Evolutionary conservation across 306 rosid species (phyloP), one percentile per base, ranked within the genome.

Genomic region (Cucurbita argyrosperma): DNA sequence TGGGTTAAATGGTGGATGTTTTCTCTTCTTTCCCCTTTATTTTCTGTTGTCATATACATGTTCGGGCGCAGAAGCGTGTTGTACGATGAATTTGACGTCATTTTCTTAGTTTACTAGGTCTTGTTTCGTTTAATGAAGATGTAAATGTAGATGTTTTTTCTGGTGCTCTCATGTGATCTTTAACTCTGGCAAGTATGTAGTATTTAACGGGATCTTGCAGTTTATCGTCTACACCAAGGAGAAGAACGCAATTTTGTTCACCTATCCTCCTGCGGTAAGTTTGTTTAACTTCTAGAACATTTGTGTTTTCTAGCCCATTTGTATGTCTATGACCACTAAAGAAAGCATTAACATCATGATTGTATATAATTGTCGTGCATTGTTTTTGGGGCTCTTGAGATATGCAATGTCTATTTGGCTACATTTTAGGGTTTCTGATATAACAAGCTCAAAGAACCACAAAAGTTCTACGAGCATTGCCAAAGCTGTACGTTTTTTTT

Each of bases 221-320:
- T 85, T 95, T 77, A 82, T 95, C 79, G 80, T 88, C 49, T 91
- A 79, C 84, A 82, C 87, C 4, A 94, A 91, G 90, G 96, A 95
- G 96, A 95, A 95, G 83, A 84, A 88, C 66, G 96, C 96, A 66
- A 89, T 95, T 74, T 85, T 95, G 80, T 91, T 89, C 54, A 95
- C 97, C 18, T 84, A 91, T 83, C 92, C 97, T 80, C 96, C 89
- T 8, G 80, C 74, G 58, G 99, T 95, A 77, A 77, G 91, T 69
- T 53, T 18, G 51, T 79, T 77, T 69, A 78, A 23, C 37, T n/a
- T 75, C 50, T 18, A 10, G 18, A 53, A 23, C 23, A 18, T 4
- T 13, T 23, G 16, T 56, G 16, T 5, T 72, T 39, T 72, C 49
- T 12, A 72, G 19, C 56, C 55, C 38, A 14, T 35, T 47, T 69